Evolutionary conservation across 2,329 filamentous ascomycete genomes (phyloP).

Genomic region (Arthroderma uncinatum): DNA sequence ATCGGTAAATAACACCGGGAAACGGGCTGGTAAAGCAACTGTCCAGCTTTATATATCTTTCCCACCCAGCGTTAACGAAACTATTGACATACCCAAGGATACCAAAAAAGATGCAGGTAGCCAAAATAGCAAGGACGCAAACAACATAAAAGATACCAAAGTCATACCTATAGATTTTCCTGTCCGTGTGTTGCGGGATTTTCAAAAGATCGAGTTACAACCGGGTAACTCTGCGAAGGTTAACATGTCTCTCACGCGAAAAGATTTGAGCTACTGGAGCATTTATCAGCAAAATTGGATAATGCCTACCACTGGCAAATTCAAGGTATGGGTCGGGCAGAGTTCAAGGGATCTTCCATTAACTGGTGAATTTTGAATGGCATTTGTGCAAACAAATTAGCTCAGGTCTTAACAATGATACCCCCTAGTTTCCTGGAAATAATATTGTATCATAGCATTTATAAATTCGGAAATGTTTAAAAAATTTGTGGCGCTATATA

Average conservation of each 20-base stretch:
- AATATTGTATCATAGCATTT: no score
- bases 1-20: conserved; percentile 43
- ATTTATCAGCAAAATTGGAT: conserved; percentile 26
- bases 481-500: no score
- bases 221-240: conserved; percentile 34
- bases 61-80: conserved; percentile 34
- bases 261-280: conserved; percentile 31
- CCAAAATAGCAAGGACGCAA: neutral
- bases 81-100: conserved; percentile 21
- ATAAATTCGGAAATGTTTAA: no score
- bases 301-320: conserved; percentile 19
- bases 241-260: conserved; percentile 35
- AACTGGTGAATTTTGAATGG: conserved; percentile 11
- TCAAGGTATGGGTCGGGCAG: conserved; percentile 19
- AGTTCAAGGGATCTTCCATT: conserved; percentile 21
- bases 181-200: conserved; percentile 38
- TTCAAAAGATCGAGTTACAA: conserved; percentile 40
- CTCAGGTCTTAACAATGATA: neutral
- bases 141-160: neutral
- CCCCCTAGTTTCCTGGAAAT: no score
- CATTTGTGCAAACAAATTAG: neutral
- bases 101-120: neutral
- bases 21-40: conserved; percentile 38
- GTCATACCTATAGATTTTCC: conserved; percentile 16
- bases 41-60: conserved; percentile 45